These are phyloP conservation scores for Colletotrichum chlorophyti DNA, from an alignment of 2,329 filamentous ascomycete genomes.

Conservation along the genomic window DNA sequence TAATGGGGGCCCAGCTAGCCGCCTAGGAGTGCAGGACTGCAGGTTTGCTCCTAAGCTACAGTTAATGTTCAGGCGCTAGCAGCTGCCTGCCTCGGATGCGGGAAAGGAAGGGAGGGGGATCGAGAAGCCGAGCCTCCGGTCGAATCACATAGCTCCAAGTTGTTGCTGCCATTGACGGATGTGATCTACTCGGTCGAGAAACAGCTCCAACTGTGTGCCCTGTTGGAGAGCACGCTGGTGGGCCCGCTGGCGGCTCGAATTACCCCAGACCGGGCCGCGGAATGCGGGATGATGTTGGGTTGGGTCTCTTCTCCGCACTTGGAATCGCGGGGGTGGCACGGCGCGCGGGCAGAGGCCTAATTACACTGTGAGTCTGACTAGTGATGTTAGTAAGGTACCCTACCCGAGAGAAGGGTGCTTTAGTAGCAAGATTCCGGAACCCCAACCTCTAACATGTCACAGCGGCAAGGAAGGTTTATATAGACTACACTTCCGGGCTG, in stretches of 20 bases:
- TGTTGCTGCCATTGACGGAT: background rate
- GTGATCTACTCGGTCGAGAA: background rate
- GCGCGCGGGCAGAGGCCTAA: background rate
- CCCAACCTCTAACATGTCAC: too few species aligned
- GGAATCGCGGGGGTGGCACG: background rate
- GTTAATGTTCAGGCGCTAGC: slow-evolving; percentile 4
- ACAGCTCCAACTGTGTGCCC: slow-evolving; percentile 4
- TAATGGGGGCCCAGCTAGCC: background rate
- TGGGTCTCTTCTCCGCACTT: slow-evolving; percentile 13
- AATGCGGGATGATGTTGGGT: background rate
- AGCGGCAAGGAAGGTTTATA: too few species aligned
- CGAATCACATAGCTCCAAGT: slow-evolving; percentile 10
- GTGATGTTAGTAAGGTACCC: too few species aligned
- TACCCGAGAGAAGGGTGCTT: too few species aligned
- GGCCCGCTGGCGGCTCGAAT: slow-evolving; percentile 25
- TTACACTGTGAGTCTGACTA: too few species aligned
- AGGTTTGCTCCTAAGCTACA: slow-evolving; percentile 9
- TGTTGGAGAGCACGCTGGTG: background rate
- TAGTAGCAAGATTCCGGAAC: too few species aligned
- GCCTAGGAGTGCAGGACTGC: slow-evolving; percentile 1
- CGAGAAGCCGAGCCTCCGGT: background rate
- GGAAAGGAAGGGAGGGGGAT: background rate
- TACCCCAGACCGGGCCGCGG: slow-evolving; percentile 11
- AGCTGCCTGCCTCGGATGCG: background rate
- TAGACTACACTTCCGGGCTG: too few species aligned